phyloP scores from a whole-genome alignment of 2,329 filamentous ascomycete species.

The Dactylonectria estremocensis region DNA sequence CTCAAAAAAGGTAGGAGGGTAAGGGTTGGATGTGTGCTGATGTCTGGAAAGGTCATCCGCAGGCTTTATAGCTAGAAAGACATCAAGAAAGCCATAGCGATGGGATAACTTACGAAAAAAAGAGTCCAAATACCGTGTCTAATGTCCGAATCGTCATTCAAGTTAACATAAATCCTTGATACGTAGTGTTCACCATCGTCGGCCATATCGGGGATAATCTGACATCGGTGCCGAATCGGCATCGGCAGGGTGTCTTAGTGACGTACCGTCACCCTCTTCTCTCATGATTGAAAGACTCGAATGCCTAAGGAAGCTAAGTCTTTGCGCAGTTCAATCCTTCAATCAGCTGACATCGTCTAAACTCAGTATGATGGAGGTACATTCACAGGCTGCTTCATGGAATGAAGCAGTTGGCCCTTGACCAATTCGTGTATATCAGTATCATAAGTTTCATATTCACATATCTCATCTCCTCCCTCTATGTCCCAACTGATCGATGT shows the following conservation, averaged over 20 bases:
- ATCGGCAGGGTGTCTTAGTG: conserved; percentile 32
- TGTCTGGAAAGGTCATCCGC: background rate
- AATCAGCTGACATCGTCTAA: background rate
- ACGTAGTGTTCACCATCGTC: conserved; percentile 1
- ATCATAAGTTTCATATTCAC: background rate
- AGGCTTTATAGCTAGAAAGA: background rate
- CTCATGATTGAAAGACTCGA: background rate
- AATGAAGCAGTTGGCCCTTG: too few relatives aligned
- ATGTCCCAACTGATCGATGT: background rate
- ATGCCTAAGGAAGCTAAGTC: background rate
- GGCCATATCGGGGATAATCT: conserved; percentile 40
- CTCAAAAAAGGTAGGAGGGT: background rate
- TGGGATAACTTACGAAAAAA: background rate
- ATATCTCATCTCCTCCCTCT: background rate
- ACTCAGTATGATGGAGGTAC: too few relatives aligned
- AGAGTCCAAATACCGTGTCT: background rate
- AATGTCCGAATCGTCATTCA: conserved; percentile 1
- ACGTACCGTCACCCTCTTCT: background rate
- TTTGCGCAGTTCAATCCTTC: background rate
- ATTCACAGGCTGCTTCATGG: too few relatives aligned
- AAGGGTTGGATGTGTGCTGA: background rate
- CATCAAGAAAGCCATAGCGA: background rate
- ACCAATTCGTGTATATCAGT: background rate
- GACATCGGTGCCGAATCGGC: conserved; percentile 44
- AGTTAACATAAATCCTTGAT: background rate